Percentiles rank a stretch among this genome's conserved stretches.
Evolutionary conservation across 225 moss, liverwort and hornwort genomes (phyloP).

Genomic region (Marchantia paleacea): DNA sequence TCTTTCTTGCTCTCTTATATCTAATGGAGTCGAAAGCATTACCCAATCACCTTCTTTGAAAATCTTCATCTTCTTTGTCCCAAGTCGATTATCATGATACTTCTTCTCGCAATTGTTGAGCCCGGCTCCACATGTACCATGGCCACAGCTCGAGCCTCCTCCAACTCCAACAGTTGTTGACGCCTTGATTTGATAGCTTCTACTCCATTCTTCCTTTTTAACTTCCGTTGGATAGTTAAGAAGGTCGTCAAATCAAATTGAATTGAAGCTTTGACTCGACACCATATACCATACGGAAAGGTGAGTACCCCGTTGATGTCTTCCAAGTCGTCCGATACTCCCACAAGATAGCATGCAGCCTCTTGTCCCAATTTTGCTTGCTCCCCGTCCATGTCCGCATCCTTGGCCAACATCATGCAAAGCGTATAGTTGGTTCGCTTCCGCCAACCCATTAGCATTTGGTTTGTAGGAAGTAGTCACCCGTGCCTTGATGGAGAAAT

Average conservation of each 20-base stretch:
- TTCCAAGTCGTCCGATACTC: conserved; percentile 2
- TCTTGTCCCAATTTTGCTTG: background rate
- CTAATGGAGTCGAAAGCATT: no score
- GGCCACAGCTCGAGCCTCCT: no score
- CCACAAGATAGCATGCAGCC: background rate
- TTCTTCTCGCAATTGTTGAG: no score
- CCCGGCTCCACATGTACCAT: no score
- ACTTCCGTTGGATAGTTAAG: no score
- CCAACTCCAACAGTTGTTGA: no score
- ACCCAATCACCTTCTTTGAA: no score
- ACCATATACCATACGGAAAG: conserved; percentile 9
- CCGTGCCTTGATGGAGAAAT: background rate
- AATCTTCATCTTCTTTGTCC: no score
- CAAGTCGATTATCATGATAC: no score
- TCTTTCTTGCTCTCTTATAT: no score
- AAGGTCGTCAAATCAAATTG: conserved; percentile 9
- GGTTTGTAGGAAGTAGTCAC: conserved; percentile 12
- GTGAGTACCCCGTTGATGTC: background rate
- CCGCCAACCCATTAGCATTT: background rate
- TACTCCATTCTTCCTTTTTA: no score
- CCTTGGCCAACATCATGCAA: background rate
- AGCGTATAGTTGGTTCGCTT: background rate
- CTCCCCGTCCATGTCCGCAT: background rate
- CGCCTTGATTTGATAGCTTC: no score
- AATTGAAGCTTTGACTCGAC: background rate